Evolutionary conservation across 192 early-diverging fungal species (phyloP), one percentile per base, ranked within the genome.

Genomic region (Linderina pennispora): DNA sequence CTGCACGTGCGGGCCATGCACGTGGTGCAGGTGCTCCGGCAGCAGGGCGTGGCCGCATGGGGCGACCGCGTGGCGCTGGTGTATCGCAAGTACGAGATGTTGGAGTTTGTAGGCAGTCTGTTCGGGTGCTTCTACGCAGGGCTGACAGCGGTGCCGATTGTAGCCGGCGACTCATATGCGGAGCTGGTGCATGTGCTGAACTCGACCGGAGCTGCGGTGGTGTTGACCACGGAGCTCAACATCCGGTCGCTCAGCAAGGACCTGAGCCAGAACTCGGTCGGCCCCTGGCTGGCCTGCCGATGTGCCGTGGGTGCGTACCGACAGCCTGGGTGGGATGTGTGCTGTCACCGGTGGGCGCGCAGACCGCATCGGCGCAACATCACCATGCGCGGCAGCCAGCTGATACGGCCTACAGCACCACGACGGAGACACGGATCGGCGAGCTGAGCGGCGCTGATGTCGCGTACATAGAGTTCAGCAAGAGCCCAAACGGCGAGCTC

Each of bases 381-480:
- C 47, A 59, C 34, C n/a, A n/a, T n/a, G 44, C 51, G 37, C 53
- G 56, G n/a, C 40, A 47, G 21, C 45, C 39, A 13, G 25, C 48
- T 2, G 51, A 53, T 8, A 23, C 24, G 8, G 33, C 53, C 14
- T 41, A 23, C 45, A 42, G 18, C 45, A 42, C 42, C 53, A 48
- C 42, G 32, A 20, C 47, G 1, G 58, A 61, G 22, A 38, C 45
- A 16, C 46, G 34, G 22, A 61, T 62, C 22, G 58, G 45, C 28
- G 44, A 45, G 5, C 42, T 66, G 0, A 33, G 44, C 11, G 33
- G 59, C 0, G 56, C 50, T 10, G 89, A 91, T 23, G 57, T 87
- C 18, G 90, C 90, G 6, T 91, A 90, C 43, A 81, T 92, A 28
- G 89, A 90, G 61, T 91, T 86, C 46, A 84, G 83, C 49, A 92